Conservation (phyloP, 352 stramenopile genomes). For the Phytophthora pseudosyringae region DNA sequence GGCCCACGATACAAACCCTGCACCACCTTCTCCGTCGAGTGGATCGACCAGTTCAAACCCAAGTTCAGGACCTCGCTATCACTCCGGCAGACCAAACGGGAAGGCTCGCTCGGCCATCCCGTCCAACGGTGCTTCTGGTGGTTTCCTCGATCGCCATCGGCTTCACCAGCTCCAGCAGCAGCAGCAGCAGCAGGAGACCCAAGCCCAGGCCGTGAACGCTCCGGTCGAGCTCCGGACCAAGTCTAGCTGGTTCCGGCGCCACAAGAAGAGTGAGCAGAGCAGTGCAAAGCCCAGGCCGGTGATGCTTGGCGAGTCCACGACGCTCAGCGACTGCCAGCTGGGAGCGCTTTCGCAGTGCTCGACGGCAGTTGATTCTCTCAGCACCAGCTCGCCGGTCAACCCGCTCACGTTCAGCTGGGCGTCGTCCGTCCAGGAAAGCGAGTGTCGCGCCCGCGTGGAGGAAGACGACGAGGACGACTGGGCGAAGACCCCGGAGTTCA, state of each 20-base stretch:
- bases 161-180: slow-evolving; percentile 26
- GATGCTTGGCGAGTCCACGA: slow-evolving; percentile 31
- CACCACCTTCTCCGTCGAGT: not conserved
- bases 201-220: slow-evolving; percentile 2
- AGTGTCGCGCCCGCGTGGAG: slow-evolving; percentile 31
- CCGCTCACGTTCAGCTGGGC: slow-evolving; percentile 31
- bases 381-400: slow-evolving; percentile 29
- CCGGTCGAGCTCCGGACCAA: slow-evolving; percentile 11
- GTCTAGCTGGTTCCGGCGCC: slow-evolving; percentile 33
- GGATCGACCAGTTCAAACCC: slow-evolving; percentile 1
- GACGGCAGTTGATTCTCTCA: slow-evolving; percentile 19
- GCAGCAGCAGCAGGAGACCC: not conserved
- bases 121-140: not conserved
- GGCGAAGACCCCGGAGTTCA: slow-evolving; percentile 39
- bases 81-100: slow-evolving; percentile 3
- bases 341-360: slow-evolving; percentile 37
- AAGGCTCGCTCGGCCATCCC: not conserved
- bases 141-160: slow-evolving; percentile 6
- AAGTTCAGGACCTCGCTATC: slow-evolving; percentile 6
- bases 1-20: not conserved
- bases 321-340: slow-evolving; percentile 31
- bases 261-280: slow-evolving; percentile 29
- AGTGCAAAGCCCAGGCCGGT: slow-evolving; percentile 23
- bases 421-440: slow-evolving; percentile 30
- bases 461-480: slow-evolving; percentile 42